A percentile compares a stretch with the other conserved stretches of the same genome.
Evolutionary conservation across 2,329 filamentous ascomycete genomes (phyloP).

Genomic region (Drechslerella coelobrocha): DNA sequence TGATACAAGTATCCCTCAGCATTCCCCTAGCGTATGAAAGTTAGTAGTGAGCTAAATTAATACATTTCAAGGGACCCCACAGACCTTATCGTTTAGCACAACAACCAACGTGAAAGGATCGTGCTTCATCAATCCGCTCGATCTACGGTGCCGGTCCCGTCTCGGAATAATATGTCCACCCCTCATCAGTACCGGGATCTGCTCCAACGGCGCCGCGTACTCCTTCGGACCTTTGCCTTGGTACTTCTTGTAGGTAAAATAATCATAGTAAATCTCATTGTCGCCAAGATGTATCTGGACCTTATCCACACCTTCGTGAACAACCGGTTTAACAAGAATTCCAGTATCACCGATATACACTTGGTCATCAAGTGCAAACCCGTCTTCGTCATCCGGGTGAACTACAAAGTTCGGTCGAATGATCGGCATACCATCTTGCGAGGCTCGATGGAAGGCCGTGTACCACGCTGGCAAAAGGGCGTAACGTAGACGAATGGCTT

Average conservation of each 20-base stretch:
- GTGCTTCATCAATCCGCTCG: conserved; percentile 85
- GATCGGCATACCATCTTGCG: conserved; percentile 81
- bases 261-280: conserved; percentile 89
- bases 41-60: background rate
- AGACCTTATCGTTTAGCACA: conserved; percentile 70
- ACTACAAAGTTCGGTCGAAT: conserved; percentile 92
- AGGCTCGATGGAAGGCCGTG: conserved; percentile 91
- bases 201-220: conserved; percentile 79
- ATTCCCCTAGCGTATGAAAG: conserved; percentile 57
- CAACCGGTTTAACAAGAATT: conserved; percentile 89
- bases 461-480: conserved; percentile 92
- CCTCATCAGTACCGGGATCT: conserved; percentile 87
- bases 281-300: conserved; percentile 88
- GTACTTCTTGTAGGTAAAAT: conserved; percentile 83
- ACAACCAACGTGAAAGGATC: conserved; percentile 95
- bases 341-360: conserved; percentile 89
- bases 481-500: conserved; percentile 87
- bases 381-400: conserved; percentile 81
- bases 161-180: conserved; percentile 91
- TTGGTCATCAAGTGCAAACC: conserved; percentile 91
- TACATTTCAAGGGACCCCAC: background rate
- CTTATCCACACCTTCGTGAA: conserved; percentile 71
- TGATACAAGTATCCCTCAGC: conserved; percentile 85
- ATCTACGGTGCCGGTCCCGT: conserved; percentile 67
- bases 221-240: conserved; percentile 73